Percentiles rank a stretch among this genome's conserved stretches.
Evolutionary conservation across 768 basidiomycete genomes (phyloP).

Genomic region (Suillus clintonianus): DNA sequence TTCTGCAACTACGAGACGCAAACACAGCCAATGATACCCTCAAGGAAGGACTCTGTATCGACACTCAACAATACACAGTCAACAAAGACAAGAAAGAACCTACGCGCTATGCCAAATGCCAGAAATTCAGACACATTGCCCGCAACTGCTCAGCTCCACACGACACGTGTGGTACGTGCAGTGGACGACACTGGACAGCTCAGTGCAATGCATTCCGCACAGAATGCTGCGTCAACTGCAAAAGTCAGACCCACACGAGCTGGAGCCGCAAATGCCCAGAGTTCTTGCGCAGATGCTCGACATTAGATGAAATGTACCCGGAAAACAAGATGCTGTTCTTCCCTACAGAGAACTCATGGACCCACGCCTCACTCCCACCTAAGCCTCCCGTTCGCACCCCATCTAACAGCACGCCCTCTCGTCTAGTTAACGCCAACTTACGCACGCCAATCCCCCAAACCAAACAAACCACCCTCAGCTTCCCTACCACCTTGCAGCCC

Average conservation of each 20-base stretch:
- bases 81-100: conserved; percentile 12
- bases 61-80: conserved; percentile 10
- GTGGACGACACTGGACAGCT: no score
- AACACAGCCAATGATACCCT: conserved; percentile 26
- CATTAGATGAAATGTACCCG: no score
- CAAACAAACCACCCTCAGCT: conserved; percentile 31
- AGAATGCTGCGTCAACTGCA: neutral
- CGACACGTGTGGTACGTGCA: conserved; percentile 3
- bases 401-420: neutral
- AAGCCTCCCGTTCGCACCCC: neutral
- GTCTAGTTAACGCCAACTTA: no score
- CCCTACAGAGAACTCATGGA: conserved; percentile 12
- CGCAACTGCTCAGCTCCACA: neutral
- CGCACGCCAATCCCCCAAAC: conserved; percentile 12
- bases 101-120: neutral
- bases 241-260: conserved; percentile 4
- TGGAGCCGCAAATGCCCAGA: conserved; percentile 9
- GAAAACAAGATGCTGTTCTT: no score
- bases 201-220: neutral
- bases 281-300: conserved; percentile 1
- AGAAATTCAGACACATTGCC: conserved; percentile 4
- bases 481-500: conserved; percentile 17
- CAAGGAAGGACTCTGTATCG: conserved; percentile 17
- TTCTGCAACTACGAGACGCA: conserved; percentile 18
- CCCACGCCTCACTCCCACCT: neutral